A percentile compares a stretch with the other conserved stretches of the same genome.
Evolutionary conservation across 2,329 filamentous ascomycete species (phyloP).

Genomic region (Hypoxylon sp.): DNA sequence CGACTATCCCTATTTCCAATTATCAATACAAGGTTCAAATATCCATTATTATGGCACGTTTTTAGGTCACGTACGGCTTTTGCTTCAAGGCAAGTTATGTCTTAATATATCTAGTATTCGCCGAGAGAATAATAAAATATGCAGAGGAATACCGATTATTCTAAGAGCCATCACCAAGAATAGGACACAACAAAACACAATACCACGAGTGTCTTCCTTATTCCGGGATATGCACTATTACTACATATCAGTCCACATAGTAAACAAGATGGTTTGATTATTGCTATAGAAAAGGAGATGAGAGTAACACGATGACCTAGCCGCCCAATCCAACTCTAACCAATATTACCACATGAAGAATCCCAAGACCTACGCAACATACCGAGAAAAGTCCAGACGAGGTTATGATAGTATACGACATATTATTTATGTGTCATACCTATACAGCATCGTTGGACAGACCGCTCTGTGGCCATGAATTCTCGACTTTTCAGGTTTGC

Average conservation of each 20-base stretch:
- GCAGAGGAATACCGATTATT: background rate
- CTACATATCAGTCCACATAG: background rate
- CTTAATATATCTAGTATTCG: background rate
- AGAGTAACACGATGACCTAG: background rate
- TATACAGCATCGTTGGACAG: slow-evolving; percentile 1
- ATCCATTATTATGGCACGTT: background rate
- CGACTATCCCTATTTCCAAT: background rate
- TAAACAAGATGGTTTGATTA: background rate
- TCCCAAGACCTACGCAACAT: slow-evolving; percentile 9
- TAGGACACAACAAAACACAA: background rate
- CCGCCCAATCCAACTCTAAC: slow-evolving; percentile 16
- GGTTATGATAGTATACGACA: slow-evolving; percentile 5
- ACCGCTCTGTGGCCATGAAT: background rate
- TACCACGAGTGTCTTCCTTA: background rate
- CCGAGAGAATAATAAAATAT: background rate
- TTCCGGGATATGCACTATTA: background rate
- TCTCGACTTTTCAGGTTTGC: slow-evolving; percentile 27
- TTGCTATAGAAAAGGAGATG: slow-evolving; percentile 8
- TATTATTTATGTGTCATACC: background rate
- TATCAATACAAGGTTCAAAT: slow-evolving; percentile 7
- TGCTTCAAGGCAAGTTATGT: background rate
- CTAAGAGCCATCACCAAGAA: background rate
- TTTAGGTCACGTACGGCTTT: background rate
- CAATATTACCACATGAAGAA: slow-evolving; percentile 10
- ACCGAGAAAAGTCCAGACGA: slow-evolving; percentile 9